Percentiles rank a stretch among this genome's conserved stretches.
These are phyloP conservation scores for Pyrus pyrifolia DNA, from an alignment of 306 rosid genomes.

Conservation along the genomic window DNA sequence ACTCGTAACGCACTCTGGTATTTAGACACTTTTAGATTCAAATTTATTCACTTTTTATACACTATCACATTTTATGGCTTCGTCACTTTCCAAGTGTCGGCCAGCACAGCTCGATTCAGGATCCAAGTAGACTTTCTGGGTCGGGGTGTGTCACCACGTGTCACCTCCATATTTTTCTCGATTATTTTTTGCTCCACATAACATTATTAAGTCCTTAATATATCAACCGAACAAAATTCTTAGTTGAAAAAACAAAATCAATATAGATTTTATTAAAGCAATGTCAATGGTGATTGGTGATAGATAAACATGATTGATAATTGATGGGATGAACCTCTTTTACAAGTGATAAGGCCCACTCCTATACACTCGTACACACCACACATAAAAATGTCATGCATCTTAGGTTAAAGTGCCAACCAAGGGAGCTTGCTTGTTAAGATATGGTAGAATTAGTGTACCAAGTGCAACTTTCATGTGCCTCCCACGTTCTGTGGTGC, in stretches of 20 bases:
- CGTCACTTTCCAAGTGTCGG: no score
- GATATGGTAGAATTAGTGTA: constrained; percentile 9
- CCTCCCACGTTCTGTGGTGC: constrained; percentile 36
- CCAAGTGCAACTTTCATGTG: constrained; percentile 35
- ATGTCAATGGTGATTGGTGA: background rate
- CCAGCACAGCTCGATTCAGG: no score
- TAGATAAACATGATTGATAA: constrained; percentile 2
- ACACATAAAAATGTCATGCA: background rate
- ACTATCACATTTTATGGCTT: no score
- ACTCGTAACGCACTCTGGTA: no score
- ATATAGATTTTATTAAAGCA: background rate
- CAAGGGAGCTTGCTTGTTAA: constrained; percentile 7
- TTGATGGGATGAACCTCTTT: background rate
- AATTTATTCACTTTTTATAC: no score
- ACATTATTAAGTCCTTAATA: background rate
- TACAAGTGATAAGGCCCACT: constrained; percentile 2
- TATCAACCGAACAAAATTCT: background rate
- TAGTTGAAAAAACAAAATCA: background rate
- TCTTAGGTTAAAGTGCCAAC: constrained; percentile 12
- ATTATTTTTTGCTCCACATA: no score
- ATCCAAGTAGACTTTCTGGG: no score
- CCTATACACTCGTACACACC: background rate
- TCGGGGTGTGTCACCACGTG: no score
- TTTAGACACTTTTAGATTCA: no score
- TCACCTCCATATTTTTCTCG: no score